A percentile compares a stretch with the other conserved stretches of the same genome.
Evolutionary conservation across 106 monocot genomes (phyloP).

Genomic region (Gastrodia elata): DNA sequence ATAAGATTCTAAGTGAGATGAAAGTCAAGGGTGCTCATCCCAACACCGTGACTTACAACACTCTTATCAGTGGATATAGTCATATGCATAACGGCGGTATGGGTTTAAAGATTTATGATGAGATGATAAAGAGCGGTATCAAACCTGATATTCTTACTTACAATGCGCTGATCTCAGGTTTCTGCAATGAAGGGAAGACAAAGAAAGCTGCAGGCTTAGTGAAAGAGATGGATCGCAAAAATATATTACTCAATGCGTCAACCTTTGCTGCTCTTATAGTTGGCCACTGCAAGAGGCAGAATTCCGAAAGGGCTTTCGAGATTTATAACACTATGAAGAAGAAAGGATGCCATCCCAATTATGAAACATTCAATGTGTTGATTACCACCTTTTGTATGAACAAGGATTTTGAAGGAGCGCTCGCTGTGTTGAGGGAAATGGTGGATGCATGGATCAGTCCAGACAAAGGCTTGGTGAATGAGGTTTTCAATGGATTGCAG

Average conservation of each 20-base stretch:
- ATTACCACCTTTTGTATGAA: constrained; percentile 66
- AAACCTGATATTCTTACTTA: constrained; percentile 64
- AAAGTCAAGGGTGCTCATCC: constrained; percentile 28
- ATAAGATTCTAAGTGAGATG: constrained; percentile 65
- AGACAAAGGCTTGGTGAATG: constrained; percentile 35
- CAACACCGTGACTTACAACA: constrained; percentile 55
- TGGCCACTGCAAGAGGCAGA: constrained; percentile 80
- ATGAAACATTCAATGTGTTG: constrained; percentile 43
- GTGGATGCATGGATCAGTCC: constrained; percentile 49
- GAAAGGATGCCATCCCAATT: constrained; percentile 46
- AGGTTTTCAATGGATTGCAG: constrained; percentile 39
- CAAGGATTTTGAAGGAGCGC: constrained; percentile 64
- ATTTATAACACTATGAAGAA: constrained; percentile 78
- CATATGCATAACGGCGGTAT: constrained; percentile 36
- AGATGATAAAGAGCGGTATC: constrained; percentile 57
- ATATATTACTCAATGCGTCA: constrained; percentile 50
- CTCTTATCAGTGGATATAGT: constrained; percentile 60
- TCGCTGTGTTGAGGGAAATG: constrained; percentile 63
- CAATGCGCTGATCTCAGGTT: constrained; percentile 64
- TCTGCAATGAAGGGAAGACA: constrained; percentile 86
- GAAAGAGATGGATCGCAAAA: constrained; percentile 44
- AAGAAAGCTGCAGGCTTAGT: constrained; percentile 63
- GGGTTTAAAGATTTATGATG: constrained; percentile 57
- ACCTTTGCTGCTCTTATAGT: constrained; percentile 68
- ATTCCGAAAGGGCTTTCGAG: constrained; percentile 84